These are phyloP conservation scores for Priceomyces carsonii DNA, from an alignment of 805 yeast species.

Conservation along the genomic window DNA sequence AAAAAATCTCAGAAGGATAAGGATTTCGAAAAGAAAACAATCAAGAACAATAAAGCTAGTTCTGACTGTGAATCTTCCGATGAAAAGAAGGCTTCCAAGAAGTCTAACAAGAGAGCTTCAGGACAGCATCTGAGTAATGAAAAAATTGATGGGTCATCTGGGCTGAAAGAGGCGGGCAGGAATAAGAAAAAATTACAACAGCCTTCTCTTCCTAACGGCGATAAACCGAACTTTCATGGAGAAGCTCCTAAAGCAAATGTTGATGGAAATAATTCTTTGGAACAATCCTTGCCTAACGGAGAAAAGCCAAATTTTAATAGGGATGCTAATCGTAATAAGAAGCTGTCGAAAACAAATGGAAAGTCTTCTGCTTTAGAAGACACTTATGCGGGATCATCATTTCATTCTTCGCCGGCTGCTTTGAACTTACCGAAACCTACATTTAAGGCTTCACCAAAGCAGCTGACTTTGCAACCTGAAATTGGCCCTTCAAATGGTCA, in stretches of 20 bases:
- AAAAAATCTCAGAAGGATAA: constrained; percentile 7
- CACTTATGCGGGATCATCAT: constrained; percentile 57
- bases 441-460: constrained; percentile 34
- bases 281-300: constrained; percentile 27
- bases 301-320: constrained; percentile 22
- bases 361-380: constrained; percentile 21
- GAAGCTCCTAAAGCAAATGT: constrained; percentile 11
- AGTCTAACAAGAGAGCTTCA: constrained; percentile 5
- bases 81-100: constrained; percentile 5
- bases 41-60: not conserved
- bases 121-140: not conserved
- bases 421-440: constrained; percentile 57
- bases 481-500: constrained; percentile 9
- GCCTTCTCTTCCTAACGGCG: constrained; percentile 29
- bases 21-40: constrained; percentile 2
- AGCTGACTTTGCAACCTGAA: constrained; percentile 5
- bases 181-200: constrained; percentile 8
- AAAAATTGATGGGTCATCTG: not conserved
- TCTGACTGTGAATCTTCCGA: not conserved
- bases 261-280: constrained; percentile 7
- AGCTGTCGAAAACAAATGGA: constrained; percentile 16
- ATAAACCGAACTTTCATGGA: constrained; percentile 26
- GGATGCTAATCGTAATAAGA: constrained; percentile 7
- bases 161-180: constrained; percentile 3
- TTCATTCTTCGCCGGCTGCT: constrained; percentile 58